A percentile compares a stretch with the other conserved stretches of the same genome.
Evolutionary conservation across 768 basidiomycete genomes (phyloP).

Genomic region (Trametes cubensis): DNA sequence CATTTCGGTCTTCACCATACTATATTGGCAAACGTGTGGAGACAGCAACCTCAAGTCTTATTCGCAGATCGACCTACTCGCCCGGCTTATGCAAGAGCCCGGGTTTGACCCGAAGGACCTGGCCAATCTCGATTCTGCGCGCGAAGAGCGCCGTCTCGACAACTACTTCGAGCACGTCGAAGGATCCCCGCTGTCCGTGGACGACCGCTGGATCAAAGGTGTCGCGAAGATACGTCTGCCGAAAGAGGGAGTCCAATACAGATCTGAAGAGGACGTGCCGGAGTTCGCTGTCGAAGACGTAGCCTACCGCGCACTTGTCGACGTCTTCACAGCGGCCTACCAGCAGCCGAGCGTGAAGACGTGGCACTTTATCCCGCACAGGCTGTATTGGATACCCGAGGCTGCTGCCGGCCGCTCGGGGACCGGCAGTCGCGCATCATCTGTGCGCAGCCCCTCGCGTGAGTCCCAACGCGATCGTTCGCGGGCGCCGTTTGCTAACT

Average conservation of each 20-base stretch:
- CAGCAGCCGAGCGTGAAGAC: not conserved
- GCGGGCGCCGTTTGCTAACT: no score
- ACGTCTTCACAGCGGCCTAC: conserved; percentile 31
- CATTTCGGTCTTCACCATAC: conserved; percentile 28
- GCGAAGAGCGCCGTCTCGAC: conserved; percentile 19
- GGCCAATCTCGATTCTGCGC: not conserved
- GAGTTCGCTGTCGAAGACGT: conserved; percentile 35
- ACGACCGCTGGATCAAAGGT: conserved; percentile 20
- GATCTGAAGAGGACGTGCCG: conserved; percentile 33
- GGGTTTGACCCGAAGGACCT: conserved; percentile 1
- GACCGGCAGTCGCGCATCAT: no score
- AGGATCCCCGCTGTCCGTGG: conserved; percentile 16
- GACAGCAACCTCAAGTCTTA: conserved; percentile 33
- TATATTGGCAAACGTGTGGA: conserved; percentile 35
- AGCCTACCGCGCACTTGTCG: conserved; percentile 30
- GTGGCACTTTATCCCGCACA: conserved; percentile 12
- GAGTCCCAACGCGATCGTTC: no score
- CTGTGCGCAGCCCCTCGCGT: no score
- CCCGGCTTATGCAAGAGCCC: no score
- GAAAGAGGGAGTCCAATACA: no score
- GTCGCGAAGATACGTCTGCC: conserved; percentile 30
- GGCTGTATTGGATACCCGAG: no score
- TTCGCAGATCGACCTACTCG: conserved; percentile 29
- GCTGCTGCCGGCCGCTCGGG: no score
- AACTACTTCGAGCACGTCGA: conserved; percentile 12